Base-by-base conservation (phyloP, 139 green algal species). In the Chlorella sp. region DNA sequence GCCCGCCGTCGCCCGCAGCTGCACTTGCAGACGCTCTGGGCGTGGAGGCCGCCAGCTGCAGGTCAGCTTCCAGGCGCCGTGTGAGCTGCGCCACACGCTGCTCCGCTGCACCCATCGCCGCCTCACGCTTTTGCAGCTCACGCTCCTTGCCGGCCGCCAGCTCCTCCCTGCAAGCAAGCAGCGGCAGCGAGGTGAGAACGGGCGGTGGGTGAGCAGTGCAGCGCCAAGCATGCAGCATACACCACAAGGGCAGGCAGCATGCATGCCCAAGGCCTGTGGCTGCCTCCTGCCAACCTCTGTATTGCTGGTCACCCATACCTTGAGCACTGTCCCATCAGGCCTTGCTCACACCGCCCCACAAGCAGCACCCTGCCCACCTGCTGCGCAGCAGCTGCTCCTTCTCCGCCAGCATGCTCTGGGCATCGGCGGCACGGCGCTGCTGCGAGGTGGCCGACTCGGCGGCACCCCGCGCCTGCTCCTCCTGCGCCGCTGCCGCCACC, bases 81-180 rank as follows among this genome's bases (percentile, higher is more conserved):
- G 81, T 92, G 32, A 92, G 85, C 57, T 81, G 61, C 5, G 71
- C 83, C 66, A 89, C 83, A 24, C 68, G 81, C 78, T 88, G 81
- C 81, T 92, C 89, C 0, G 89, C 83, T 14, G 19, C 40, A 19
- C 22, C 37, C 66, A 92, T 78, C 16, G 83, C 83, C 21, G 77
- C 83, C 83, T 87, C 78, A 18, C 89, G 85, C 64, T 60, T 48
- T 22, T 57, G 48, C 68, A 92, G 32, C 83, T 92, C 89, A 1
- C 68, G 78, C 85, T 92, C 89, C 48, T 66, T 76, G 40, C 60
- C 57, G 0, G 83, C 48, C n/a, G 76, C 40, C 40, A 84, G 37
- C 85, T 92, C 83, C 83, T 92, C 89, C 28, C 83, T 77, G 89
- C 60, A 79, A 11, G 16, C 2, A 1, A 36, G 12, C 3, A 66